These are phyloP conservation scores for Colletotrichum lentis DNA, from an alignment of 2,329 filamentous ascomycete species.

Conservation along the genomic window DNA sequence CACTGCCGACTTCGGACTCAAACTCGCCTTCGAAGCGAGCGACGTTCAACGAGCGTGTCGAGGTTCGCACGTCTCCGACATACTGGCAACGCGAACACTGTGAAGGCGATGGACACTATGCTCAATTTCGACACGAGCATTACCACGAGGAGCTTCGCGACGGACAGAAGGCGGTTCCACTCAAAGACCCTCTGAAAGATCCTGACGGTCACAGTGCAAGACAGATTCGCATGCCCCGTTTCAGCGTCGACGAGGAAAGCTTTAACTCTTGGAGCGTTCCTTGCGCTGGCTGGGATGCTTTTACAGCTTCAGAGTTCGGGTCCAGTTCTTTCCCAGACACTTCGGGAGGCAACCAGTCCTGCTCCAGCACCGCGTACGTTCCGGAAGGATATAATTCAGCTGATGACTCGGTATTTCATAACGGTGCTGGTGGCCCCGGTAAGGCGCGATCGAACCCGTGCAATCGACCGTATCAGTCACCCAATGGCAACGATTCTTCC, in stretches of 20 bases:
- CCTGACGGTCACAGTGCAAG: slow-evolving; percentile 27
- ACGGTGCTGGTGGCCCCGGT: background rate
- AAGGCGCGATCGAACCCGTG: background rate
- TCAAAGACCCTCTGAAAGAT: slow-evolving; percentile 25
- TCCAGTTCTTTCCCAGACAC: background rate
- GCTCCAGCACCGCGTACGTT: slow-evolving; percentile 1
- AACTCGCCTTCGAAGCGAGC: slow-evolving; percentile 17
- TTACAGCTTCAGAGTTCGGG: background rate
- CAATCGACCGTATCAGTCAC: slow-evolving; percentile 9
- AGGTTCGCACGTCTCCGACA: slow-evolving; percentile 34
- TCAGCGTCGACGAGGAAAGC: slow-evolving; percentile 27
- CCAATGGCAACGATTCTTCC: background rate
- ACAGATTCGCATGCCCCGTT: background rate
- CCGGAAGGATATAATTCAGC: background rate
- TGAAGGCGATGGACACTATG: slow-evolving; percentile 20
- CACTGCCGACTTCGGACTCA: background rate
- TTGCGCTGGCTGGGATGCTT: background rate
- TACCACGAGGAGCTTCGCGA: slow-evolving; percentile 29
- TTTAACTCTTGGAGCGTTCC: slow-evolving; percentile 32
- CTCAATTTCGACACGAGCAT: slow-evolving; percentile 27
- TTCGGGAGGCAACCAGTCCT: background rate
- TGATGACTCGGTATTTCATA: background rate
- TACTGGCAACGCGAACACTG: slow-evolving; percentile 35
- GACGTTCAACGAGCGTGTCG: slow-evolving; percentile 32
- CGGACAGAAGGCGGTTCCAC: slow-evolving; percentile 31